These are phyloP conservation scores for Moniliella sp. DNA, from an alignment of 1,284 basidiomycete species.

Conservation along the genomic window DNA sequence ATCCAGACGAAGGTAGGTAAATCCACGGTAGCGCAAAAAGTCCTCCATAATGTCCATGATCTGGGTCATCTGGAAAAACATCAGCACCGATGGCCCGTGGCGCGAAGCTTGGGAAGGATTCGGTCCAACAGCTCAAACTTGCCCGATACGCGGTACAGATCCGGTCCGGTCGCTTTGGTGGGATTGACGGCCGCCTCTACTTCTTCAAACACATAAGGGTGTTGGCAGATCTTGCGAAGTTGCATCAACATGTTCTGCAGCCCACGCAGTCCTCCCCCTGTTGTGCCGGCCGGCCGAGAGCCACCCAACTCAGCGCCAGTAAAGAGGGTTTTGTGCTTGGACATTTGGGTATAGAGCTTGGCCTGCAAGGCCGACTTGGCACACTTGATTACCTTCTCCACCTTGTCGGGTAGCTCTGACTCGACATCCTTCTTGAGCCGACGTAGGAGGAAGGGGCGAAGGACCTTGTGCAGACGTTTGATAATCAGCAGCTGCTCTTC, in stretches of 20 bases:
- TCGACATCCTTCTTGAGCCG: conserved; percentile 97
- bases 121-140: conserved; percentile 88
- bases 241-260: conserved; percentile 98
- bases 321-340: conserved; percentile 67
- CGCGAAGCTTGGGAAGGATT: conserved; percentile 80
- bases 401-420: conserved; percentile 88
- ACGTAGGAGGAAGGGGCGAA: conserved; percentile 84
- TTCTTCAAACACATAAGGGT: conserved; percentile 60
- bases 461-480: conserved; percentile 88
- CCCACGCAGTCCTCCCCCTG: conserved; percentile 33
- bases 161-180: conserved; percentile 54
- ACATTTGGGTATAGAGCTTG: conserved; percentile 92
- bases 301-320: conserved; percentile 35
- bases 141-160: conserved; percentile 60
- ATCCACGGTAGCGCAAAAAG: conserved; percentile 71
- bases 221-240: conserved; percentile 88
- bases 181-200: conserved; percentile 82
- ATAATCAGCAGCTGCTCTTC: conserved; percentile 96
- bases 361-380: conserved; percentile 84
- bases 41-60: conserved; percentile 99
- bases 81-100: conserved; percentile 80
- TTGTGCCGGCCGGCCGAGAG: conserved; percentile 11
- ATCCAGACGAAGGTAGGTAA: conserved; percentile 80
- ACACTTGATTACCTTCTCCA: conserved; percentile 96
- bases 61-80: conserved; percentile 99